Percentiles rank a stretch among this genome's conserved stretches.
phyloP scores from a whole-genome alignment of 2,329 filamentous ascomycete species.

The Grosmannia penicillata region DNA sequence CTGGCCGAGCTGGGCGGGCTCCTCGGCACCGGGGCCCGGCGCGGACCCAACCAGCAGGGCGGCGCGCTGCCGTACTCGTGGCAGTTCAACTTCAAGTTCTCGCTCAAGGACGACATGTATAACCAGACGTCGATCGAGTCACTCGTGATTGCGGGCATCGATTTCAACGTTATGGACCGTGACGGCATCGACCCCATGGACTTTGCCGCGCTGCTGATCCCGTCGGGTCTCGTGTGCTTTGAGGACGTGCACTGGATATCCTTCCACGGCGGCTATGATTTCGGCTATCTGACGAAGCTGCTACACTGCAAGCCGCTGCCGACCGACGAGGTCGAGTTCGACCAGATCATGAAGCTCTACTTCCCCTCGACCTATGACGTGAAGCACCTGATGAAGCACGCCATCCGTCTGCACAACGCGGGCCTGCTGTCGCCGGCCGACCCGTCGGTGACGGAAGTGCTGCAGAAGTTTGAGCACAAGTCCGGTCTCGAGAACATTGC shows the following conservation, averaged over 20 bases:
- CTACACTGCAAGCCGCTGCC: constrained; percentile 72
- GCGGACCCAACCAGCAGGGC: constrained; percentile 20
- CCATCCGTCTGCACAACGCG: constrained; percentile 53
- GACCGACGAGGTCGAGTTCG: constrained; percentile 80
- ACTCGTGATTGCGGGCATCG: constrained; percentile 79
- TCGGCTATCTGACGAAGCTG: constrained; percentile 91
- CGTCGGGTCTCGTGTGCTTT: constrained; percentile 77
- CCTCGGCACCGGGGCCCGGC: constrained; percentile 19
- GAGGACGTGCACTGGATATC: constrained; percentile 91
- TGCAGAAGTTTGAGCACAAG: constrained; percentile 78
- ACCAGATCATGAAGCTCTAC: constrained; percentile 76
- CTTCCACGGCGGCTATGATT: constrained; percentile 96
- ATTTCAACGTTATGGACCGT: constrained; percentile 70
- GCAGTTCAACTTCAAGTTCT: constrained; percentile 99
- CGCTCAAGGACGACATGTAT: constrained; percentile 92
- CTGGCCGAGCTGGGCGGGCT: constrained; percentile 24
- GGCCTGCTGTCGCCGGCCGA: constrained; percentile 49
- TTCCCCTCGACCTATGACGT: constrained; percentile 93
- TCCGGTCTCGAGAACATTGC: constrained; percentile 87
- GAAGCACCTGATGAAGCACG: constrained; percentile 91
- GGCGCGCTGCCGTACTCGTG: constrained; percentile 64
- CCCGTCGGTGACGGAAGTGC: constrained; percentile 52
- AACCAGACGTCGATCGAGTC: constrained; percentile 90
- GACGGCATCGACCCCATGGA: constrained; percentile 83
- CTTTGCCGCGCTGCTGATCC: constrained; percentile 81